A percentile compares a stretch with the other conserved stretches of the same genome.
Conservation (phyloP, 1,139 yeast species). For the Blastobotrys persicus region DNA sequence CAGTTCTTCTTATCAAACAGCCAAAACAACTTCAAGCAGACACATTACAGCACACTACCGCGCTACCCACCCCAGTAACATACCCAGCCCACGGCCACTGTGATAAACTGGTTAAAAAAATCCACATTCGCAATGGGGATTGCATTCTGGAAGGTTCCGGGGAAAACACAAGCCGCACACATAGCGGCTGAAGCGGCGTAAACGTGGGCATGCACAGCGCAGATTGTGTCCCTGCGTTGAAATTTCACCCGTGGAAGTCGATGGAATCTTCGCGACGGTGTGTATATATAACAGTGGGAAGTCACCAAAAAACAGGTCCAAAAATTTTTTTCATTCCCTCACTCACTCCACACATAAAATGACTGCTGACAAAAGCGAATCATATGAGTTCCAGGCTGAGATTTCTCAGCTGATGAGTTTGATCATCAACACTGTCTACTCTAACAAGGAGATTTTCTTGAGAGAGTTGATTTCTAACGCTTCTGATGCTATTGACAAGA, state of each 20-base stretch:
- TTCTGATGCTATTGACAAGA: conserved; percentile 93
- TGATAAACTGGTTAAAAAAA: neutral
- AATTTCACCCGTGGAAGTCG: conserved; percentile 16
- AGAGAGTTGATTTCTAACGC: conserved; percentile 99
- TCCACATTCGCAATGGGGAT: neutral
- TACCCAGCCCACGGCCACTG: too few species aligned
- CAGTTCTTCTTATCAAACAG: too few species aligned
- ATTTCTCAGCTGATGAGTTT: conserved; percentile 99
- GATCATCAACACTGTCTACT: conserved; percentile 99
- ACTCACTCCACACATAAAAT: conserved; percentile 7
- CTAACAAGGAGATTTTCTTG: conserved; percentile 98
- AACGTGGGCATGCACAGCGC: neutral
- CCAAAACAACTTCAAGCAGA: too few species aligned
- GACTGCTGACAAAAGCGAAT: conserved; percentile 33
- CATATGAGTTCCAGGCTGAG: conserved; percentile 96
- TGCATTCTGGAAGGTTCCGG: neutral
- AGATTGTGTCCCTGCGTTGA: neutral
- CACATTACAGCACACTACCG: too few species aligned
- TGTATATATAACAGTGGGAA: conserved; percentile 3
- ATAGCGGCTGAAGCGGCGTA: neutral
- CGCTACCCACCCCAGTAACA: too few species aligned
- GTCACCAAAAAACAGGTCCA: neutral
- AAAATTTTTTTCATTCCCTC: conserved; percentile 5
- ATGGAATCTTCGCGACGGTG: conserved; percentile 17
- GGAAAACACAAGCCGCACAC: neutral